phyloP scores from a whole-genome alignment of 2,329 filamentous ascomycete genomes.

The Neophaeococcomyces aloes region DNA sequence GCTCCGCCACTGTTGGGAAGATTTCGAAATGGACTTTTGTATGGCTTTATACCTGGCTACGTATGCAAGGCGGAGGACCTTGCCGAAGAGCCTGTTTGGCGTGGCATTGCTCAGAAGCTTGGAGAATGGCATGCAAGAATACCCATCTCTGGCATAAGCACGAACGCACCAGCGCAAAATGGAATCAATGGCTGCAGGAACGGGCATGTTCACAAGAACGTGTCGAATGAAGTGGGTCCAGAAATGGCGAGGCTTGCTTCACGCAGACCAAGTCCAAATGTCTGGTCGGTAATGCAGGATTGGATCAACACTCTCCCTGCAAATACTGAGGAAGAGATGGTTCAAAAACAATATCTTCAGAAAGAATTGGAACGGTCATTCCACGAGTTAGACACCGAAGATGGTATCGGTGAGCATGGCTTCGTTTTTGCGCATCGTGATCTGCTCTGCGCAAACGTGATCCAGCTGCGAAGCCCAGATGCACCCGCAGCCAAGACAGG shows the following conservation, averaged over 20 bases:
- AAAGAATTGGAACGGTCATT: conserved; percentile 62
- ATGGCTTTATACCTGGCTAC: conserved; percentile 74
- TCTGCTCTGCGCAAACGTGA: conserved; percentile 90
- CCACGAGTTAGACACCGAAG: conserved; percentile 60
- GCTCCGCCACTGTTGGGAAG: conserved; percentile 80
- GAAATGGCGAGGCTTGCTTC: conserved; percentile 40
- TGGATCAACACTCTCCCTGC: conserved; percentile 82
- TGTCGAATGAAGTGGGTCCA: background rate
- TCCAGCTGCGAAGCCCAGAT: conserved; percentile 51
- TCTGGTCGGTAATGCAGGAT: conserved; percentile 93
- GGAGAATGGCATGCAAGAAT: conserved; percentile 84
- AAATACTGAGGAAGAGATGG: conserved; percentile 56
- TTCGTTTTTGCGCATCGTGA: conserved; percentile 48
- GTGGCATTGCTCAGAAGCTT: conserved; percentile 69
- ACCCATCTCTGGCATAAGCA: conserved; percentile 40
- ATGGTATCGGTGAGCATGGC: conserved; percentile 64
- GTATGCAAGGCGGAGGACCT: conserved; percentile 74
- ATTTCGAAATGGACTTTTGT: conserved; percentile 93
- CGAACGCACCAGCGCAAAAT: conserved; percentile 12
- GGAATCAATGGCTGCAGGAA: conserved; percentile 11
- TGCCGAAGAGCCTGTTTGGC: conserved; percentile 62
- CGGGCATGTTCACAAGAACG: conserved; percentile 45
- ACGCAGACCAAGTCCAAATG: conserved; percentile 65
- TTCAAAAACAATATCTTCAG: conserved; percentile 59
- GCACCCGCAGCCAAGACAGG: conserved; percentile 28